Percentiles rank a stretch among this genome's conserved stretches.
These are phyloP conservation scores for Discostella stelligera DNA, from an alignment of 352 stramenopile species.

Conservation along the genomic window DNA sequence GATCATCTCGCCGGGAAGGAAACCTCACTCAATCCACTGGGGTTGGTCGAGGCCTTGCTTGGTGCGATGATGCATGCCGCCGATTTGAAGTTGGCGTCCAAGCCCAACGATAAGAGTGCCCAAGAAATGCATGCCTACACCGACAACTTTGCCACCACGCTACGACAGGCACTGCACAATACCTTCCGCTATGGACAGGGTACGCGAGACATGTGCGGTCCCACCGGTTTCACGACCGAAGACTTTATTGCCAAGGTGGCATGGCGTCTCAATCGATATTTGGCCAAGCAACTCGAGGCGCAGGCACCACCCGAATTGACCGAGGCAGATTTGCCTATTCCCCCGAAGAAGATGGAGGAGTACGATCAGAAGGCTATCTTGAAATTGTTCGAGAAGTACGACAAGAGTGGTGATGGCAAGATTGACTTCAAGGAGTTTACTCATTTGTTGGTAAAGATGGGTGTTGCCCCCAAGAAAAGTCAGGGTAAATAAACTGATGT, in stretches of 20 bases:
- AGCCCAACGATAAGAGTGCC: constrained; percentile 52
- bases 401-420: constrained; percentile 82
- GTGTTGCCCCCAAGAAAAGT: constrained; percentile 77
- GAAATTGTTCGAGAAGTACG: constrained; percentile 74
- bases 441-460: constrained; percentile 84
- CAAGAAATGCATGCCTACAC: constrained; percentile 59
- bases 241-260: constrained; percentile 85
- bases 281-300: constrained; percentile 71
- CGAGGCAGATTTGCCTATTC: constrained; percentile 60
- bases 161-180: constrained; percentile 84
- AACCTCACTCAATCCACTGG: constrained; percentile 87
- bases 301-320: constrained; percentile 59
- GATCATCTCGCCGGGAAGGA: constrained; percentile 85
- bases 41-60: constrained; percentile 86
- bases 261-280: constrained; percentile 81
- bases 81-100: constrained; percentile 65
- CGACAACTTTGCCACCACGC: constrained; percentile 78
- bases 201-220: constrained; percentile 85
- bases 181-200: constrained; percentile 87
- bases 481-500: constrained; percentile 6
- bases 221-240: constrained; percentile 85
- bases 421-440: constrained; percentile 86
- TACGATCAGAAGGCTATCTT: constrained; percentile 82
- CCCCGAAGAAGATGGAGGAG: constrained; percentile 42
- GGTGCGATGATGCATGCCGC: constrained; percentile 84